Base-by-base conservation (phyloP, 2,329 filamentous ascomycete species). In the Fusarium sp. region DNA sequence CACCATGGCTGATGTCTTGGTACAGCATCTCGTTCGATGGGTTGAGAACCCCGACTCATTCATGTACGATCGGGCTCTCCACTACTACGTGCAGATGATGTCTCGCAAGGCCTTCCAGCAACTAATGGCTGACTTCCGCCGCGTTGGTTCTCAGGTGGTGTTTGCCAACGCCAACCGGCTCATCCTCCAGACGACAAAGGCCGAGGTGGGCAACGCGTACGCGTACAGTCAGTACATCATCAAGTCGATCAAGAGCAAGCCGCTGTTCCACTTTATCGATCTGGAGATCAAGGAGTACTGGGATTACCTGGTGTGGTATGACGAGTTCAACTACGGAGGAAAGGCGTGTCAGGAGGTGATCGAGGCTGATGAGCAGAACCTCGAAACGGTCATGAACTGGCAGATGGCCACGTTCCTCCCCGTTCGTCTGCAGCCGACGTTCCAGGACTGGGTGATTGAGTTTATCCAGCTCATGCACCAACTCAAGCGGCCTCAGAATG, bases 21-120 rank as follows among this genome's bases (percentile, higher is more conserved):
- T 99, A 1, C 95, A 98, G 80, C 96, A 99, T 83, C 89, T 99
- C 6, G 94, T 99, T 22, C 93, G 97, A 73, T 99, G 97, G 97
- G 95, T 98, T 2, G 95, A 98, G 81, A 96, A 92, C 71, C 94
- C 96, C 0, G 93, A 94, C 58, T 98, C 95, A 0, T 98, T 96
- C 84, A 91, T 99, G 66, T 99, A 98, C 80, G 97, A 99, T 83
- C 91, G 93, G 6, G 94, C 95, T 7, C 84, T 99, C 73, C 95
- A 98, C 80, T 96, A 98, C 85, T 98, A 99, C 79, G 95, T 99
- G 64, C 96, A 98, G 82, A 96, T 98, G 91, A 97, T 99, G 93
- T 98, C 95, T 37, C 93, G 94, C 75, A 99, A 99, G 82, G 96
- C 97, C 0, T 94, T 99, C 75, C 94, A 98, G 80, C 96, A 98